Percentiles rank a stretch among this genome's conserved stretches.
Conservation (phyloP, 306 rosid genomes). For the Cucurbita ficifolia region DNA sequence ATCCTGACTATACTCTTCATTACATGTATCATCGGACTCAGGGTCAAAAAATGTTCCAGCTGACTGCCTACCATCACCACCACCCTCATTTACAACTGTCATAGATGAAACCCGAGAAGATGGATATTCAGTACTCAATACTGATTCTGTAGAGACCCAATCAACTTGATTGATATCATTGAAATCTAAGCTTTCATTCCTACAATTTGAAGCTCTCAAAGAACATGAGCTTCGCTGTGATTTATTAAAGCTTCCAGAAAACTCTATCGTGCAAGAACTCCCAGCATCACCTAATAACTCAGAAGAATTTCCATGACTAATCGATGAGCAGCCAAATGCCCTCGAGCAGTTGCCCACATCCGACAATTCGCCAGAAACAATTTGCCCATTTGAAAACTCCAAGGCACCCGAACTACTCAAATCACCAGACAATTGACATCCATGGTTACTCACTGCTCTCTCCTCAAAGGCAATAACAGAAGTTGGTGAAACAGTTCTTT, state of each 20-base stretch:
- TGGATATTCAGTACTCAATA: conserved; percentile 61
- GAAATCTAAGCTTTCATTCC: conserved; percentile 55
- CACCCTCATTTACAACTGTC: conserved; percentile 37
- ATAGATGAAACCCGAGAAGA: conserved; percentile 76
- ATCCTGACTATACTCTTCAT: conserved; percentile 32
- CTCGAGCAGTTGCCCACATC: conserved; percentile 43
- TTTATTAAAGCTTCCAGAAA: conserved; percentile 37
- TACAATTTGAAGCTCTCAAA: conserved; percentile 28
- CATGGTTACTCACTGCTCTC: conserved; percentile 29
- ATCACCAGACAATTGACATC: conserved; percentile 44
- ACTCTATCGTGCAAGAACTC: conserved; percentile 38
- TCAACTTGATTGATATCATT: conserved; percentile 51
- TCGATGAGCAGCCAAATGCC: conserved; percentile 24
- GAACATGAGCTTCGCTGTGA: conserved; percentile 30
- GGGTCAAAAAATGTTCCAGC: conserved; percentile 48
- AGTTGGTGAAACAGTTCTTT: conserved; percentile 50
- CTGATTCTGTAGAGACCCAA: conserved; percentile 67
- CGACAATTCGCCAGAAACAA: conserved; percentile 51
- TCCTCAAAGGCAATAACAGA: conserved; percentile 69
- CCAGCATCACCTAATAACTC: conserved; percentile 33
- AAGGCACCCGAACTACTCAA: conserved; percentile 75
- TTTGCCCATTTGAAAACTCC: conserved; percentile 51
- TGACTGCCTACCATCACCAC: conserved; percentile 30
- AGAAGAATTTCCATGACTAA: conserved; percentile 36
- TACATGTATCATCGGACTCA: conserved; percentile 41